Base-by-base conservation (phyloP, 331 rosid genomes). In the Dryas integrifolia region DNA sequence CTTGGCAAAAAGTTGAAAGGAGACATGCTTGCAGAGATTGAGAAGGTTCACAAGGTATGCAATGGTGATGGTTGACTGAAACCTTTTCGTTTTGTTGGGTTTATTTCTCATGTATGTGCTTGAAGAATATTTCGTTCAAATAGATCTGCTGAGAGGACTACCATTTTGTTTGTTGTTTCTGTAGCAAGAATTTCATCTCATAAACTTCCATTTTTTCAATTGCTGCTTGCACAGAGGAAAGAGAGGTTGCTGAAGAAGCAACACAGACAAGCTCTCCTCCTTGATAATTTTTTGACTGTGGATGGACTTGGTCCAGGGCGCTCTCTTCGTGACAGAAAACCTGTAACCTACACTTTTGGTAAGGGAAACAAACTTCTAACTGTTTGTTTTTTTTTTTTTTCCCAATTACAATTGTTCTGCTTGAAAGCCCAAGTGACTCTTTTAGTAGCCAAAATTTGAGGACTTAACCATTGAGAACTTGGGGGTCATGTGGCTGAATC, bases 11-110 rank as follows among this genome's bases (percentile, higher is more conserved):
- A 81, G 87, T 79, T 96, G 83, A 96, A 90, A 88, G 86, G 83
- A 53, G 97, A 92, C 89, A 87, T 92, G 97, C 98, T 96, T 80
- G 93, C 96, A 65, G 99, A 96, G 88, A 87, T 96, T 76, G 99
- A 96, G 88, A 96, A 86, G 83, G 97, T 83, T 82, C 99, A 92
- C 49, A 96, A 96, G 99, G 99, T 96, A 87, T 70, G 39, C 30
- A 69, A 61, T 59, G 11, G 15, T 67, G 69, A 60, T 64, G 68
- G 38, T 43, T 40, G 47, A 44, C 1, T 15, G 59, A 64, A 45
- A 43, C 45, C 46, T 51, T 59, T 55, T 59, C 21, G 35, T 57
- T 56, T 58, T 58, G 10, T 47, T 49, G 50, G 65, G 77, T 69
- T 78, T 24, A 24, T 26, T 4, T 61, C 43, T 43, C 40, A 4